Evolutionary conservation across 495 filamentous ascomycete genomes (phyloP).

Genomic region (Aspergillus nanangensis): DNA sequence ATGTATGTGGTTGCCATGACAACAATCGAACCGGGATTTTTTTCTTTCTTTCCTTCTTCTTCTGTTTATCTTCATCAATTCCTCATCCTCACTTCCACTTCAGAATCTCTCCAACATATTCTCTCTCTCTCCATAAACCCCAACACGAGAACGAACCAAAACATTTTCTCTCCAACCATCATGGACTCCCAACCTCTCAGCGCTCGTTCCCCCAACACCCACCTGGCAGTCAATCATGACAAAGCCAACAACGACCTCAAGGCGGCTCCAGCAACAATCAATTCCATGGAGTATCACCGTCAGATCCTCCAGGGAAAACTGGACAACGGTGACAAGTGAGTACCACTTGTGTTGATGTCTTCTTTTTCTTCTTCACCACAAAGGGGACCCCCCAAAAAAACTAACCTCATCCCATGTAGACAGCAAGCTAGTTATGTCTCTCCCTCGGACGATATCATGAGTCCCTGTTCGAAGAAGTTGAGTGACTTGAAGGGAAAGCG

Average conservation of each 20-base stretch:
- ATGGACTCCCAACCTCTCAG: constrained; percentile 41
- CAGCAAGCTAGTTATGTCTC: constrained; percentile 69
- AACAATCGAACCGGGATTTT: constrained; percentile 40
- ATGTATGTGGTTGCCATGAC: constrained; percentile 43
- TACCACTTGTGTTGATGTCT: constrained; percentile 7
- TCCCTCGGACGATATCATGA: constrained; percentile 91
- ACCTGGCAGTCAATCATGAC: constrained; percentile 27
- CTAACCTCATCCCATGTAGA: too few relatives aligned
- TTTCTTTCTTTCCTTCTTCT: constrained; percentile 18
- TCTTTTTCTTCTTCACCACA: too few relatives aligned
- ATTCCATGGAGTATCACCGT: constrained; percentile 73
- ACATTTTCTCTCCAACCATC: neutral
- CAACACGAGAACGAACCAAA: neutral
- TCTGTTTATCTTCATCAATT: constrained; percentile 8
- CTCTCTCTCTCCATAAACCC: neutral
- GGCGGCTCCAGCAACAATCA: constrained; percentile 22
- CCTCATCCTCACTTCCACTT: constrained; percentile 1
- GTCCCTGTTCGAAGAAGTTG: constrained; percentile 88
- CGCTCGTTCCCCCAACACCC: constrained; percentile 43
- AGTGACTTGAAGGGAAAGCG: constrained; percentile 79
- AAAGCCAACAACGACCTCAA: constrained; percentile 33
- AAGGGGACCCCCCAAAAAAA: too few relatives aligned
- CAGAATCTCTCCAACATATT: constrained; percentile 2
- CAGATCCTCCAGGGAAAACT: constrained; percentile 71
- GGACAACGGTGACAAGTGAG: constrained; percentile 60